Percentiles rank a stretch among this genome's conserved stretches.
Conservation (phyloP, 2,329 filamentous ascomycete species). For the Mycosphaerelloides madeirae region DNA sequence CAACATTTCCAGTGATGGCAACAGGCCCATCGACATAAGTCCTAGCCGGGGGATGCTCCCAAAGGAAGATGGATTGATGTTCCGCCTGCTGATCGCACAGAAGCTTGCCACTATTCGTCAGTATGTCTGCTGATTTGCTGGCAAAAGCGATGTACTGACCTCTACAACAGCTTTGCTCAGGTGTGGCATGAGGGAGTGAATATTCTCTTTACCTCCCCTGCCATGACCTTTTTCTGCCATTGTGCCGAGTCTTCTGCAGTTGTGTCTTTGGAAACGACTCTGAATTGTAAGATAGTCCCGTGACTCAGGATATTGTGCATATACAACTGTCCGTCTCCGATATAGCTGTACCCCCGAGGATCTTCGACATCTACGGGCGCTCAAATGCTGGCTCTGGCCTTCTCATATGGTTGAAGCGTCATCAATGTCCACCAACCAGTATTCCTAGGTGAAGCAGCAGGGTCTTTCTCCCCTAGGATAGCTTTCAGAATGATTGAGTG, state of each 20-base stretch:
- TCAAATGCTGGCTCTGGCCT: slow-evolving; percentile 2
- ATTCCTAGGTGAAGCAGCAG: background rate
- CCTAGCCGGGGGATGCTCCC: background rate
- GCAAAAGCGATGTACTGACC: background rate
- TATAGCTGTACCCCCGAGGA: slow-evolving; percentile 1
- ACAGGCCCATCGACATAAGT: background rate
- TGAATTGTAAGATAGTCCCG: background rate
- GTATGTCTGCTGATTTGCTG: background rate
- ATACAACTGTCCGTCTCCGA: slow-evolving; percentile 1
- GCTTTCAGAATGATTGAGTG: background rate
- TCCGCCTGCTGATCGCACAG: background rate
- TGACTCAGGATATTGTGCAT: slow-evolving; percentile 7
- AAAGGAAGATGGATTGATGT: background rate
- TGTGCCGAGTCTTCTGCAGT: background rate
- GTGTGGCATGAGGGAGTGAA: background rate
- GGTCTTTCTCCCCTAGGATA: slow-evolving; percentile 4
- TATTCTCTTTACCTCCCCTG: background rate
- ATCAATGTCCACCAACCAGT: slow-evolving; percentile 3
- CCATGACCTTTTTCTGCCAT: background rate
- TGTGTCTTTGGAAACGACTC: background rate
- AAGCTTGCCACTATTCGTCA: background rate
- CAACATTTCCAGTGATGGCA: slow-evolving; percentile 3
- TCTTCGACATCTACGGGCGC: slow-evolving; percentile 2
- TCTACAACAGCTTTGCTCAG: background rate
- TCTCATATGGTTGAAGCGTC: slow-evolving; percentile 7